Evolutionary conservation across 768 basidiomycete species (phyloP).

Genomic region (Serendipita indica): DNA sequence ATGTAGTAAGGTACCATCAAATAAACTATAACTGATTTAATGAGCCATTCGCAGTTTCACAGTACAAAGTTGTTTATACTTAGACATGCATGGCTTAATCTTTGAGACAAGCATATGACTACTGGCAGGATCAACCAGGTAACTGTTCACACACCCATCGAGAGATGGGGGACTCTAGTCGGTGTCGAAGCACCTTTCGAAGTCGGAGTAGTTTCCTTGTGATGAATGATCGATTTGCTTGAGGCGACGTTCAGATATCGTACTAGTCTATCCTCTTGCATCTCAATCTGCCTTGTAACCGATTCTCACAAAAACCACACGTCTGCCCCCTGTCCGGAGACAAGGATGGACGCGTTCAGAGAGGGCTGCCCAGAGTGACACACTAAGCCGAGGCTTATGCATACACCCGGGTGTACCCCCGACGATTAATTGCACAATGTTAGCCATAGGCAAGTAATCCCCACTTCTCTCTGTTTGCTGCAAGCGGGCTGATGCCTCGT

Average conservation of each 20-base stretch:
- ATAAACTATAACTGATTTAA: conserved; percentile 76
- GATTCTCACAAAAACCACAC: conserved; percentile 32
- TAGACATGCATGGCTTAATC: conserved; percentile 75
- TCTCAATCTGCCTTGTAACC: conserved; percentile 28
- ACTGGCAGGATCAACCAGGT: conserved; percentile 78
- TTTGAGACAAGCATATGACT: conserved; percentile 76
- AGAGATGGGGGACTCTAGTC: not conserved
- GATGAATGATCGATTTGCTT: conserved; percentile 16
- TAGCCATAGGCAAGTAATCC: conserved; percentile 28
- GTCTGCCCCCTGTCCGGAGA: conserved; percentile 22
- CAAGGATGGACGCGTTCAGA: conserved; percentile 22
- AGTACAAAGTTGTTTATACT: conserved; percentile 59
- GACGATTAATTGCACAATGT: conserved; percentile 24
- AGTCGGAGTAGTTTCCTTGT: conserved; percentile 14
- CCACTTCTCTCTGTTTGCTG: conserved; percentile 16
- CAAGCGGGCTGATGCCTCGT: not conserved
- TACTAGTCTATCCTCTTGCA: conserved; percentile 15
- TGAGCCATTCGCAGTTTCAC: conserved; percentile 73
- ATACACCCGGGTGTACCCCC: conserved; percentile 23
- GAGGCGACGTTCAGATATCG: conserved; percentile 16
- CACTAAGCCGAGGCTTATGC: conserved; percentile 14
- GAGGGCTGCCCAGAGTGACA: conserved; percentile 23
- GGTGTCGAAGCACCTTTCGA: conserved; percentile 14
- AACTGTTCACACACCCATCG: conserved; percentile 42
- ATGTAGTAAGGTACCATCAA: conserved; percentile 63